Percentiles rank a stretch among this genome's conserved stretches.
These are phyloP conservation scores for Aureobasidium sp. DNA, from an alignment of 2,329 filamentous ascomycete genomes.

Conservation along the genomic window DNA sequence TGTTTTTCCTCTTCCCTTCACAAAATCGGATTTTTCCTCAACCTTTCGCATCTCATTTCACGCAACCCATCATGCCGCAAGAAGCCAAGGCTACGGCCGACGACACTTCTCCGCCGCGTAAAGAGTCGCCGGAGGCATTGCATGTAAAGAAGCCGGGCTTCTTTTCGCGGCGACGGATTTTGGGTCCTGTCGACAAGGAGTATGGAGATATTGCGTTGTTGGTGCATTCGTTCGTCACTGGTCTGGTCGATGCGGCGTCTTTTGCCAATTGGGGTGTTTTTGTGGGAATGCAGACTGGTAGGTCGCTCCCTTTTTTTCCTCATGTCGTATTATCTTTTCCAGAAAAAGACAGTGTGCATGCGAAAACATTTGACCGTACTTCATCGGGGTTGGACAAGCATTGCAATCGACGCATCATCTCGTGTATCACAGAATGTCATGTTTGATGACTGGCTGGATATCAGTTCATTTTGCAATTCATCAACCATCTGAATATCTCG, in stretches of 20 bases:
- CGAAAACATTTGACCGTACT: not conserved
- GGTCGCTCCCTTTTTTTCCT: slow-evolving; percentile 11
- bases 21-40: not conserved
- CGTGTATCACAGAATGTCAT: too few species aligned
- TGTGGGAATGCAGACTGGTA: slow-evolving; percentile 48
- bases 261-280: slow-evolving; percentile 46
- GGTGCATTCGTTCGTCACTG: slow-evolving; percentile 41
- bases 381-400: too few species aligned
- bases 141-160: slow-evolving; percentile 16
- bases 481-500: not conserved
- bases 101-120: not conserved
- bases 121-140: not conserved
- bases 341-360: not conserved
- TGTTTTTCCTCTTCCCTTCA: not conserved
- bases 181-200: slow-evolving; percentile 28
- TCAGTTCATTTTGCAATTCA: too few species aligned
- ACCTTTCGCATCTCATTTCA: not conserved
- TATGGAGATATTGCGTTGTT: slow-evolving; percentile 30
- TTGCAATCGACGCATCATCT: too few species aligned
- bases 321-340: not conserved
- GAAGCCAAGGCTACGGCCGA: slow-evolving; percentile 7
- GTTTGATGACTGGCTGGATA: too few species aligned
- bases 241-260: slow-evolving; percentile 41
- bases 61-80: slow-evolving; percentile 1
- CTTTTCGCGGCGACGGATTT: slow-evolving; percentile 23